Evolutionary conservation across 768 basidiomycete genomes (phyloP), one percentile per base, ranked within the genome.

Genomic region (Tricholoma hemisulphureum): DNA sequence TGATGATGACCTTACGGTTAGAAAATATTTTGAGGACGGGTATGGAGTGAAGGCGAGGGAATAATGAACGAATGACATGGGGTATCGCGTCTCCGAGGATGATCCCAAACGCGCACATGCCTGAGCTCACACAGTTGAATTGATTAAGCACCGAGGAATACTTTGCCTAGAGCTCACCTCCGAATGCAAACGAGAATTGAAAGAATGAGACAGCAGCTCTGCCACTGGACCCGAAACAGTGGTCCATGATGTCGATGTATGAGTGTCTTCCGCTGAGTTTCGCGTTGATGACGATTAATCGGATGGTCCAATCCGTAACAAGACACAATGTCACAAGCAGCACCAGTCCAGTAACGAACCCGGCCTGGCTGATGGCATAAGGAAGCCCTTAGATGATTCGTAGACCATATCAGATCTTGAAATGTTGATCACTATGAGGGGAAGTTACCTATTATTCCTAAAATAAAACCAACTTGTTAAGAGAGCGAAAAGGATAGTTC

Each of bases 11-110:
- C 70, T 91, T 85, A 45, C 96, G 89, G 67, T 94, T 89, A 39
- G 89, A 78, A 70, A 99, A 80, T 58, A 95, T 69, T 24, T 79
- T 84, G 56, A 95, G 80, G 57, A 97, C 72, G 59, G 93, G 88
- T 70, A 87, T 86, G 43, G 78, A 75, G 53, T 81, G 66, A 50
- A 87, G 75, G 16, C 71, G 78, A 29, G 95, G 95, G 68, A 98
- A 92, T 70, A 94, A 66, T 45, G 84, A 91, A 57, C 87, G 88
- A 63, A 98, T 85, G 70, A 98, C 95, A 67, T 94, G 91, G 1
- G 97, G 95, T 66, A 98, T 89, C 8, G 96, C 96, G 74, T 99
- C 97, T 61, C 97, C 95, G 55, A 97, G 93, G 64, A 98, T 98
- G 65, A 98, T 96, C 26, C 94, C 93, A 70, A 98, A 98, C 0